Percentiles rank a stretch among this genome's conserved stretches.
These are phyloP conservation scores for Chlorencoelia australis DNA, from an alignment of 2,329 filamentous ascomycete species.

Conservation along the genomic window DNA sequence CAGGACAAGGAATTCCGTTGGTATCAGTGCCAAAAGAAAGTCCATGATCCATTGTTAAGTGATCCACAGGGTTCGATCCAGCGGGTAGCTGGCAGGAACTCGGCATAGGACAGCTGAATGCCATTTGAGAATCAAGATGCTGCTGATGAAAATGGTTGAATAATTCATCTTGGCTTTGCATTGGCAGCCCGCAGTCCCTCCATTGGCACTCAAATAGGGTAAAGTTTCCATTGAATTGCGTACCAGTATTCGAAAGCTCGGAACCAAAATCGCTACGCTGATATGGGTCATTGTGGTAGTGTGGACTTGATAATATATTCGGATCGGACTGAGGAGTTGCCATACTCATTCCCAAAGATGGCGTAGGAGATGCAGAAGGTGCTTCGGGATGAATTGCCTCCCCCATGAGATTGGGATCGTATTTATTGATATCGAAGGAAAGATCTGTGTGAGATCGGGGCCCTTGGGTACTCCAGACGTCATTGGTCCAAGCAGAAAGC, in stretches of 20 bases:
- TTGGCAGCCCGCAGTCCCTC: conserved; percentile 18
- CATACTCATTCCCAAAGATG: conserved; percentile 12
- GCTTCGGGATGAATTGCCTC: too few species aligned
- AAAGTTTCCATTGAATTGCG: conserved; percentile 9
- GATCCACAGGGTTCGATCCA: conserved; percentile 19
- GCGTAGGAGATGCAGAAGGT: conserved; percentile 13
- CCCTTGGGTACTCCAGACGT: conserved; percentile 9
- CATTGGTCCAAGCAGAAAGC: conserved; percentile 5
- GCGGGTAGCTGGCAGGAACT: conserved; percentile 16
- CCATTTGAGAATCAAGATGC: conserved; percentile 24
- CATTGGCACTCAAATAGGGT: conserved; percentile 18
- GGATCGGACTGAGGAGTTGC: conserved; percentile 2
- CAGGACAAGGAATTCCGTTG: conserved; percentile 20
- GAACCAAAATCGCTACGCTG: background rate
- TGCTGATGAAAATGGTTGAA: conserved; percentile 19
- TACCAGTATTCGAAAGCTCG: conserved; percentile 11
- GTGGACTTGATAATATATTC: background rate
- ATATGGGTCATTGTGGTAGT: background rate
- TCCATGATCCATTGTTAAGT: conserved; percentile 22
- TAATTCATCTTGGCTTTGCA: conserved; percentile 18
- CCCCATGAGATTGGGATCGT: background rate
- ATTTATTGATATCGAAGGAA: too few species aligned
- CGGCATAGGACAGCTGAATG: conserved; percentile 21
- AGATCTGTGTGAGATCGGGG: background rate
- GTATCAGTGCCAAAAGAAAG: conserved; percentile 16